A percentile compares a stretch with the other conserved stretches of the same genome.
Conservation (phyloP, 768 basidiomycete genomes). For the Royoungia palumana region DNA sequence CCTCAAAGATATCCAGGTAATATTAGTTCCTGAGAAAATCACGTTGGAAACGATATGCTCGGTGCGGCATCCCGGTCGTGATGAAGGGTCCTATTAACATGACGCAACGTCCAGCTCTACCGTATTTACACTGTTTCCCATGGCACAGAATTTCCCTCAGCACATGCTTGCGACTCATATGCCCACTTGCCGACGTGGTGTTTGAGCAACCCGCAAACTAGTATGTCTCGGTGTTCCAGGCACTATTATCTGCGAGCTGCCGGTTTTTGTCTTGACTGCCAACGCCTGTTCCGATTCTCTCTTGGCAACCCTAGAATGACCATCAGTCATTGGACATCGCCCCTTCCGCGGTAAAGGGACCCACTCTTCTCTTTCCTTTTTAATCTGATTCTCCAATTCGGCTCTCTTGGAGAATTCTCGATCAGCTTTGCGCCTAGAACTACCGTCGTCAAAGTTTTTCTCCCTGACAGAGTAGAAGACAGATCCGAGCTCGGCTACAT, state of each 20-base stretch:
- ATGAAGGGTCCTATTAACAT: too few species aligned
- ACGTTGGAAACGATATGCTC: background rate
- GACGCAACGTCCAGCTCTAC: background rate
- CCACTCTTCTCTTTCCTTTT: slow-evolving; percentile 70
- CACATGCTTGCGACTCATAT: slow-evolving; percentile 39
- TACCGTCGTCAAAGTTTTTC: slow-evolving; percentile 93
- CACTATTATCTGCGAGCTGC: slow-evolving; percentile 65
- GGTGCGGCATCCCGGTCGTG: background rate
- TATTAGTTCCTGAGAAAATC: slow-evolving; percentile 9
- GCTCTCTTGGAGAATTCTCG: slow-evolving; percentile 90
- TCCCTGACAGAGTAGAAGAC: slow-evolving; percentile 98
- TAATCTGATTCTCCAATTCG: slow-evolving; percentile 91
- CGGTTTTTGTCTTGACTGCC: slow-evolving; percentile 50
- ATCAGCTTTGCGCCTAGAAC: slow-evolving; percentile 72
- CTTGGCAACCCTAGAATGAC: slow-evolving; percentile 49
- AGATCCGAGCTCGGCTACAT: slow-evolving; percentile 83
- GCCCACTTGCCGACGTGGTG: slow-evolving; percentile 70
- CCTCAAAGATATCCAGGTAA: slow-evolving; percentile 9
- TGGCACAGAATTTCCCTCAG: background rate
- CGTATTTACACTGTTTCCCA: background rate
- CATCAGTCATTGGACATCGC: slow-evolving; percentile 6
- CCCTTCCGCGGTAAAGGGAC: slow-evolving; percentile 8
- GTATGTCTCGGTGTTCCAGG: slow-evolving; percentile 78
- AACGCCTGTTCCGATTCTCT: slow-evolving; percentile 59
- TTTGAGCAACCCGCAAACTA: slow-evolving; percentile 66